These are phyloP conservation scores for Penicillium oxalicum DNA, from an alignment of 2,329 filamentous ascomycete genomes.

Conservation along the genomic window DNA sequence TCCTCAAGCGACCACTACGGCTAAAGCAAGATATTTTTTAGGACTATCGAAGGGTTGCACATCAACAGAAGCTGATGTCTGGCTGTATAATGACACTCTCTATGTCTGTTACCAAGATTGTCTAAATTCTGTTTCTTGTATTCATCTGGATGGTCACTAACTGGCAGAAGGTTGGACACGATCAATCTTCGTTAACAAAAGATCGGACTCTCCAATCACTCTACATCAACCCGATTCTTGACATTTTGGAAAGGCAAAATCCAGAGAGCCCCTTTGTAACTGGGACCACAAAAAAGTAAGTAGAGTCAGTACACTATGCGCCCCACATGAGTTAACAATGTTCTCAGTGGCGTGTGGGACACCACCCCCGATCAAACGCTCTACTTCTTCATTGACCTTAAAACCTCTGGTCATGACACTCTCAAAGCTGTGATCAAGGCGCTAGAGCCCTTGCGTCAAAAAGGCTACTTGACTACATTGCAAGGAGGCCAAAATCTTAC, in stretches of 20 bases:
- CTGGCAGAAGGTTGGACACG: constrained; percentile 49
- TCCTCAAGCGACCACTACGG: constrained; percentile 17
- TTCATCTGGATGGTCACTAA: not conserved
- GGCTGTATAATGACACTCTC: constrained; percentile 51
- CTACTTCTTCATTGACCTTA: constrained; percentile 60
- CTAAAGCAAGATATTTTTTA: constrained; percentile 3
- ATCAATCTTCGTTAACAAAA: constrained; percentile 46
- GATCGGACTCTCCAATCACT: constrained; percentile 52
- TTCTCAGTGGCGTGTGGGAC: constrained; percentile 53
- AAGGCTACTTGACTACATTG: constrained; percentile 49
- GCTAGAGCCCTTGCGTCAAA: constrained; percentile 51
- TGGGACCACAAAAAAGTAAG: constrained; percentile 45
- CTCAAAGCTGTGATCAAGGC: constrained; percentile 53
- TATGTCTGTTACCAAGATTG: constrained; percentile 37
- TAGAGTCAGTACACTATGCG: too few relatives aligned
- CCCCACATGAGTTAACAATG: not conserved
- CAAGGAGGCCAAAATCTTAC: constrained; percentile 43
- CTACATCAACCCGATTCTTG: constrained; percentile 55
- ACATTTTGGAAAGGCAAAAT: constrained; percentile 52
- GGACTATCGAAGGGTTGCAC: constrained; percentile 54
- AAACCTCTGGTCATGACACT: constrained; percentile 52
- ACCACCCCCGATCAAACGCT: constrained; percentile 51
- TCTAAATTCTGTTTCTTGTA: not conserved
- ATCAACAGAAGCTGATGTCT: constrained; percentile 57
- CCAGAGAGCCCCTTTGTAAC: constrained; percentile 47